These are phyloP conservation scores for Leucoagaricus sp. DNA, from an alignment of 1,284 basidiomycete genomes.

Conservation along the genomic window DNA sequence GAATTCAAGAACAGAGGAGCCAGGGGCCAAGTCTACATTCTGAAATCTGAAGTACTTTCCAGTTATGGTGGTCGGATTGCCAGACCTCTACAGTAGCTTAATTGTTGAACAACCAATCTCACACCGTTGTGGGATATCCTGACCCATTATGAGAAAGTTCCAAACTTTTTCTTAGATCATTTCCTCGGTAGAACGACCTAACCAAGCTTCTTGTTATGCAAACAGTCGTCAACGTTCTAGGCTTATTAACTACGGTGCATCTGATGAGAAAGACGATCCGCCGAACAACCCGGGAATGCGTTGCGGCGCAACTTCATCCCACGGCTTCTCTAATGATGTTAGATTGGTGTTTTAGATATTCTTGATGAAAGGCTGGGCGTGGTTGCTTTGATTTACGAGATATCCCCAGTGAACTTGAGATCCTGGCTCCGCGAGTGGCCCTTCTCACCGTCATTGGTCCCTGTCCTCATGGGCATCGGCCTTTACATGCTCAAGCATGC, in stretches of 20 bases:
- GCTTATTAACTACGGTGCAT: background rate
- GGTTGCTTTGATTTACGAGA: background rate
- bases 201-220: constrained; percentile 5
- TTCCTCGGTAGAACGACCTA: no score
- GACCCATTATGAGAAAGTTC: background rate
- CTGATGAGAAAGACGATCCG: background rate
- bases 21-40: background rate
- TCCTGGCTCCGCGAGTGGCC: background rate
- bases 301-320: background rate
- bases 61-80: background rate
- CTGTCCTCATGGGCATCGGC: background rate
- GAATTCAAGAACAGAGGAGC: background rate
- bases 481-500: background rate
- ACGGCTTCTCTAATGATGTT: constrained; percentile 7
- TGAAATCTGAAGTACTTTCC: background rate
- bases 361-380: background rate
- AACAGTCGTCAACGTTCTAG: background rate
- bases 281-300: background rate
- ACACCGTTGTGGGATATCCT: constrained; percentile 10
- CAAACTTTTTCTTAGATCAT: background rate
- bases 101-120: background rate
- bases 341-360: constrained; percentile 2
- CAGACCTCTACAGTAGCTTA: background rate
- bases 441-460: background rate
- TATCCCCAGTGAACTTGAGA: background rate